Evolutionary conservation across 768 basidiomycete genomes (phyloP).

Genomic region (Melanogaster broomeanus): DNA sequence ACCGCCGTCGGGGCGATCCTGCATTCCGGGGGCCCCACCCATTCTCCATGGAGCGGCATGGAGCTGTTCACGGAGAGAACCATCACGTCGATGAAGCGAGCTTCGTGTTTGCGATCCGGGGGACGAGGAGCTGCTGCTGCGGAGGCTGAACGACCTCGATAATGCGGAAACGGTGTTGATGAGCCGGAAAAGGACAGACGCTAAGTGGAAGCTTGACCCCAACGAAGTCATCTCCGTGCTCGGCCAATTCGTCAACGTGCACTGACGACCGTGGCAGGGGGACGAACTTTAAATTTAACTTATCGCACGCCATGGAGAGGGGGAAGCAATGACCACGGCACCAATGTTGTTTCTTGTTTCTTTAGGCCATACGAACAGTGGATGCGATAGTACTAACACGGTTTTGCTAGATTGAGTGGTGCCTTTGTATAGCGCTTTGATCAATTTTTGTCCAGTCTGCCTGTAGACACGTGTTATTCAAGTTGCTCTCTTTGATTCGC

Average conservation of each 20-base stretch:
- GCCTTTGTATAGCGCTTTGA: neutral
- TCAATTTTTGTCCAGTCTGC: neutral
- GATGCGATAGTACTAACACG: neutral
- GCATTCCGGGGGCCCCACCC: constrained; percentile 56
- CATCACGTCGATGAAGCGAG: constrained; percentile 44
- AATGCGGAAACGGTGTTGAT: constrained; percentile 71
- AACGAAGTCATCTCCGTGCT: constrained; percentile 39
- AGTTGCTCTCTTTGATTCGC: neutral
- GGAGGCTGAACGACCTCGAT: constrained; percentile 74
- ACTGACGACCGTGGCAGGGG: neutral
- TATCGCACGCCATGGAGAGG: neutral
- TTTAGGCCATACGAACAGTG: neutral
- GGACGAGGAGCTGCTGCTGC: constrained; percentile 82
- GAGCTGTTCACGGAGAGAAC: constrained; percentile 35
- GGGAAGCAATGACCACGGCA: too few relatives aligned
- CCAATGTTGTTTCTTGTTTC: neutral
- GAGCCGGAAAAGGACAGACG: constrained; percentile 75
- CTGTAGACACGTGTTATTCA: neutral
- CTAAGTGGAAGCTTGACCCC: constrained; percentile 60
- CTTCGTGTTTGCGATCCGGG: constrained; percentile 65
- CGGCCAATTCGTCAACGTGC: constrained; percentile 11
- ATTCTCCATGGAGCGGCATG: constrained; percentile 33
- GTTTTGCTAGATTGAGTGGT: neutral
- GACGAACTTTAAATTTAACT: neutral
- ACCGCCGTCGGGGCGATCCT: constrained; percentile 81